Percentiles rank a stretch among this genome's conserved stretches.
Conservation (phyloP, 345 rosid genomes). For the Eucalyptus pauciflora region DNA sequence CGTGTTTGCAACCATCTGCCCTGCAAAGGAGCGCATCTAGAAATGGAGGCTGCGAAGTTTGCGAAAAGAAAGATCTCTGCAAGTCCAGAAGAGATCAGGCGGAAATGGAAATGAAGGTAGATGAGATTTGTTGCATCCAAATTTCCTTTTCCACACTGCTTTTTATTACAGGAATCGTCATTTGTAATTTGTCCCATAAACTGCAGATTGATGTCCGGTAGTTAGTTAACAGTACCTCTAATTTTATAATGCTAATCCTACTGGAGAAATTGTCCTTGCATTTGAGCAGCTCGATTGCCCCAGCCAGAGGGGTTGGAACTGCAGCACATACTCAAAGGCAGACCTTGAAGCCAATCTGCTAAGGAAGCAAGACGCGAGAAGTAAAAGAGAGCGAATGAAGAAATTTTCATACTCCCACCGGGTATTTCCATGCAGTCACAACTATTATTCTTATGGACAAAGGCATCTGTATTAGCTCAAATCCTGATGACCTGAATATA, state of each 20-base stretch:
- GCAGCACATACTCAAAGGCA: constrained; percentile 40
- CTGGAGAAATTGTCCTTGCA: not conserved
- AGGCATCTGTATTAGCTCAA: not conserved
- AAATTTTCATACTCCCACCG: constrained; percentile 70
- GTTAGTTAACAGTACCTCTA: not conserved
- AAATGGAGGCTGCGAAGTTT: constrained; percentile 6
- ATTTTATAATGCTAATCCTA: not conserved
- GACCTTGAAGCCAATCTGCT: constrained; percentile 47
- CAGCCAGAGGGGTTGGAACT: constrained; percentile 46
- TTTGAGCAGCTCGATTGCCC: constrained; percentile 21
- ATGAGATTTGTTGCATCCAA: not conserved
- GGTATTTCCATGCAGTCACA: constrained; percentile 18
- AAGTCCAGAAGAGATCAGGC: constrained; percentile 15
- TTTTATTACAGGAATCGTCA: not conserved
- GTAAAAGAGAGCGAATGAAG: constrained; percentile 64
- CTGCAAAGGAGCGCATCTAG: not conserved
- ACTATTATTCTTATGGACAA: not conserved
- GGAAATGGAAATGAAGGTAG: constrained; percentile 30
- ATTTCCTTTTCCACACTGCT: not conserved
- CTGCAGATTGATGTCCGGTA: not conserved
- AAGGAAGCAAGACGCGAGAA: constrained; percentile 47
- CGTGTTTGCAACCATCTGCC: not conserved
- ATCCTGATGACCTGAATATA: not conserved
- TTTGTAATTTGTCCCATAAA: not conserved
- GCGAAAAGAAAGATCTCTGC: constrained; percentile 10